Evolutionary conservation across 352 stramenopile species (phyloP).

Genomic region (Phytophthora uliginosa): DNA sequence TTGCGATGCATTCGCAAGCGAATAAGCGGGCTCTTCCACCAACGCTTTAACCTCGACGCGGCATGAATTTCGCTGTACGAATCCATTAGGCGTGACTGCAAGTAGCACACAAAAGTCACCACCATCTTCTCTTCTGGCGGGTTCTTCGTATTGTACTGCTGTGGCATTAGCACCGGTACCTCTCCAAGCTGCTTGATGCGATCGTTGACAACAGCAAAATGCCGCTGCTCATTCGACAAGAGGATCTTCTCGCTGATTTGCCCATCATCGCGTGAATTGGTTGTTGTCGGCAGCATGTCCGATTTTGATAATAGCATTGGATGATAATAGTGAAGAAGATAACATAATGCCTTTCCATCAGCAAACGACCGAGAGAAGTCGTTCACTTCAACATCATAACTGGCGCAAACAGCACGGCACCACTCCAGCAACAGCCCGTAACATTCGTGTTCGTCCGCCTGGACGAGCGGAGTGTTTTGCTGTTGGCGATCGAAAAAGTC

Average conservation of each 20-base stretch:
- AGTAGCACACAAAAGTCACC: slow-evolving; percentile 95
- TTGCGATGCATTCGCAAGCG: slow-evolving; percentile 66
- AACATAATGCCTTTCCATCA: slow-evolving; percentile 94
- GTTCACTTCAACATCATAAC: slow-evolving; percentile 86
- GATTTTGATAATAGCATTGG: slow-evolving; percentile 87
- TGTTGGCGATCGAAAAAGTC: slow-evolving; percentile 71
- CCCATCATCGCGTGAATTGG: slow-evolving; percentile 25
- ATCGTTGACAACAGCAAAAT: slow-evolving; percentile 92
- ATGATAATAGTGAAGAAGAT: slow-evolving; percentile 97
- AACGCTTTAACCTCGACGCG: slow-evolving; percentile 87
- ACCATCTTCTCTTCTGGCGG: slow-evolving; percentile 95
- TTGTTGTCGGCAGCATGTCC: slow-evolving; percentile 66
- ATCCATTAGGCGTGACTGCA: slow-evolving; percentile 95
- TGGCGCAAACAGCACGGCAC: slow-evolving; percentile 94
- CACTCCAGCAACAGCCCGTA: slow-evolving; percentile 91
- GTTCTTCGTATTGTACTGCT: slow-evolving; percentile 91
- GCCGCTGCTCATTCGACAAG: slow-evolving; percentile 80
- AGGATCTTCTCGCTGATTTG: slow-evolving; percentile 37
- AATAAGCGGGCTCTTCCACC: slow-evolving; percentile 73
- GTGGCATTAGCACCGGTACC: slow-evolving; percentile 91
- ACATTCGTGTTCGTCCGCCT: slow-evolving; percentile 57
- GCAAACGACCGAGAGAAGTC: slow-evolving; percentile 96
- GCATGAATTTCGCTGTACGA: slow-evolving; percentile 95
- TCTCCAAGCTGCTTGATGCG: slow-evolving; percentile 93
- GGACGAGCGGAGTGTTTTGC: slow-evolving; percentile 43